Evolutionary conservation across 176 grass and related monocot genomes (phyloP).

Genomic region (Pharus latifolius): DNA sequence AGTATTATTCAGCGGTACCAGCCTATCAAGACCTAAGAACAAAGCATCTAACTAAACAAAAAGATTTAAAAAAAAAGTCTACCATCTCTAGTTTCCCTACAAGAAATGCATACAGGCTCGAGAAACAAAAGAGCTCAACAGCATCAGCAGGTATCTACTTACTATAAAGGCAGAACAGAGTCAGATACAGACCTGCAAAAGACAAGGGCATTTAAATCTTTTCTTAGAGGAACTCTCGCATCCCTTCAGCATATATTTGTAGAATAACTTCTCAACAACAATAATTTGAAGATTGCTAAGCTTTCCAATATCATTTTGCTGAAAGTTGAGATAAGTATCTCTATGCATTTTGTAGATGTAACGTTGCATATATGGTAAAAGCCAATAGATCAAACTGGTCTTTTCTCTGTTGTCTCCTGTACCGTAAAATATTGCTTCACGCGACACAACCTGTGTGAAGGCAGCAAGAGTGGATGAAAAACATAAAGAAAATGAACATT

Average conservation of each 20-base stretch:
- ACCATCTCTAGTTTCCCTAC: neutral
- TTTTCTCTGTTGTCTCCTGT: constrained; percentile 48
- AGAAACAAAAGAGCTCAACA: neutral
- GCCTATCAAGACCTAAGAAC: neutral
- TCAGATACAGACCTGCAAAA: constrained; percentile 65
- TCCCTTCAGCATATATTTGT: constrained; percentile 62
- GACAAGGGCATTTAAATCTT: constrained; percentile 52
- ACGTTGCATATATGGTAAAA: constrained; percentile 75
- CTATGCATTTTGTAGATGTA: constrained; percentile 69
- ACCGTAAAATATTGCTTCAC: constrained; percentile 90
- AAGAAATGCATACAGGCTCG: neutral
- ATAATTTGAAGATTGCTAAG: constrained; percentile 53
- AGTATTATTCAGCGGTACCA: neutral
- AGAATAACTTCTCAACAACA: constrained; percentile 67
- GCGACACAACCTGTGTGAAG: constrained; percentile 57
- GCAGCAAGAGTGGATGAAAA: constrained; percentile 23
- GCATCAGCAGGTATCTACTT: neutral
- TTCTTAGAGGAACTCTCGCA: constrained; percentile 46
- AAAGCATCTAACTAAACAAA: neutral
- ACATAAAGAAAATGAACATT: neutral
- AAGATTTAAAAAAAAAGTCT: neutral
- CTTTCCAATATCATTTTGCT: constrained; percentile 40
- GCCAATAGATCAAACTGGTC: constrained; percentile 48
- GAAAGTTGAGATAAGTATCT: constrained; percentile 53
- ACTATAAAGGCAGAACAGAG: neutral